Conservation (phyloP, 2,329 filamentous ascomycete species). For the Apiospora koreana region DNA sequence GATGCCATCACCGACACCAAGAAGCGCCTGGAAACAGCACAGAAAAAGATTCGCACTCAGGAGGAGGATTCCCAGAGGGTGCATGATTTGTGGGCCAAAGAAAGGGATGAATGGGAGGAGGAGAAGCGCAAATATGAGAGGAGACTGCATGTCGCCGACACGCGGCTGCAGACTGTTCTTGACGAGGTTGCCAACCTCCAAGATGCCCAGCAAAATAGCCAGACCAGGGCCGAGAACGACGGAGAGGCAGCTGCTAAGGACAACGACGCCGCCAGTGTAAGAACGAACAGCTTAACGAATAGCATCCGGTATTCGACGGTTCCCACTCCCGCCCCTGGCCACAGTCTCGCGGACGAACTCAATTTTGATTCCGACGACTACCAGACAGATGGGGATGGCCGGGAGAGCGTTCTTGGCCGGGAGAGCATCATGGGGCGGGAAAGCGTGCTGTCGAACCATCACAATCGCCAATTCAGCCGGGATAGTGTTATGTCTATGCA, state of each 20-base stretch:
- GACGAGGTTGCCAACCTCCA: slow-evolving; percentile 81
- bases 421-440: slow-evolving; percentile 50
- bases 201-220: slow-evolving; percentile 47
- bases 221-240: slow-evolving; percentile 53
- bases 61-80: slow-evolving; percentile 82
- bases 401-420: slow-evolving; percentile 48
- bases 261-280: slow-evolving; percentile 71
- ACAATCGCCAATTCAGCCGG: slow-evolving; percentile 56
- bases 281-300: slow-evolving; percentile 73
- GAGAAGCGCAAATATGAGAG: slow-evolving; percentile 82
- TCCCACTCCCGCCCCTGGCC: slow-evolving; percentile 61
- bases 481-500: slow-evolving; percentile 50
- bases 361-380: slow-evolving; percentile 79
- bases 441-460: slow-evolving; percentile 56
- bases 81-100: slow-evolving; percentile 79
- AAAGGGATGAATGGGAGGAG: slow-evolving; percentile 82
- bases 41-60: slow-evolving; percentile 75
- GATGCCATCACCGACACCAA: slow-evolving; percentile 71
- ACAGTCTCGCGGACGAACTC: slow-evolving; percentile 89
- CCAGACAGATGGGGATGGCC: slow-evolving; percentile 71
- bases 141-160: slow-evolving; percentile 87
- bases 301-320: slow-evolving; percentile 73
- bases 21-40: slow-evolving; percentile 73
- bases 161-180: slow-evolving; percentile 77
- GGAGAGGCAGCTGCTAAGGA: slow-evolving; percentile 63